phyloP scores from a whole-genome alignment of 441 rosid species.

The Isatis lusitanica region DNA sequence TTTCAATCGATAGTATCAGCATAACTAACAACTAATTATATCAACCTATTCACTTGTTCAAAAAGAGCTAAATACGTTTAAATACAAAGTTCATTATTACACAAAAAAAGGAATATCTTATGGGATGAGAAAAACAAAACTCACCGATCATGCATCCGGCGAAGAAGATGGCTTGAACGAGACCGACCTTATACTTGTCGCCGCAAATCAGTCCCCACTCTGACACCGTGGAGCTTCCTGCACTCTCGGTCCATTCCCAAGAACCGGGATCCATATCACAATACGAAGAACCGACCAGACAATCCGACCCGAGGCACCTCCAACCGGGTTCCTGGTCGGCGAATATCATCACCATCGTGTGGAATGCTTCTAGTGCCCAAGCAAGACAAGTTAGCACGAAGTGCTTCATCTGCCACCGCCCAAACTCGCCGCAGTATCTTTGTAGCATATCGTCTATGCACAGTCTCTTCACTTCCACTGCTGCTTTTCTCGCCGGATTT shows the following conservation, averaged over 20 bases:
- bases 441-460: constrained; percentile 74
- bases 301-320: constrained; percentile 42
- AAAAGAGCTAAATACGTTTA: not conserved
- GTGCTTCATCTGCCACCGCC: constrained; percentile 80
- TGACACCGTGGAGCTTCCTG: constrained; percentile 73
- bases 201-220: constrained; percentile 82
- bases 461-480: constrained; percentile 41
- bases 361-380: constrained; percentile 65
- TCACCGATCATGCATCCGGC: constrained; percentile 90
- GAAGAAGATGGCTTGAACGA: constrained; percentile 82
- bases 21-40: not conserved
- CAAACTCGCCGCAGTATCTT: constrained; percentile 80
- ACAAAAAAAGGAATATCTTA: not conserved
- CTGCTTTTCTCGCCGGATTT: constrained; percentile 22
- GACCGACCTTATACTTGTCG: constrained; percentile 72
- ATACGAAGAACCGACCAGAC: constrained; percentile 39
- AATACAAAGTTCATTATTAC: not conserved
- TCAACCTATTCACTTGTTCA: not conserved
- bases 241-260: constrained; percentile 73
- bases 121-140: constrained; percentile 4
- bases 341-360: constrained; percentile 93
- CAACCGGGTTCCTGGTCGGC: constrained; percentile 75
- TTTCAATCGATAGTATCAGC: not conserved
- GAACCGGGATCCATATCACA: constrained; percentile 61
- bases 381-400: constrained; percentile 74